Percentiles rank a stretch among this genome's conserved stretches.
Evolutionary conservation across 352 stramenopile species (phyloP).

Genomic region (Phytophthora citrophthora): DNA sequence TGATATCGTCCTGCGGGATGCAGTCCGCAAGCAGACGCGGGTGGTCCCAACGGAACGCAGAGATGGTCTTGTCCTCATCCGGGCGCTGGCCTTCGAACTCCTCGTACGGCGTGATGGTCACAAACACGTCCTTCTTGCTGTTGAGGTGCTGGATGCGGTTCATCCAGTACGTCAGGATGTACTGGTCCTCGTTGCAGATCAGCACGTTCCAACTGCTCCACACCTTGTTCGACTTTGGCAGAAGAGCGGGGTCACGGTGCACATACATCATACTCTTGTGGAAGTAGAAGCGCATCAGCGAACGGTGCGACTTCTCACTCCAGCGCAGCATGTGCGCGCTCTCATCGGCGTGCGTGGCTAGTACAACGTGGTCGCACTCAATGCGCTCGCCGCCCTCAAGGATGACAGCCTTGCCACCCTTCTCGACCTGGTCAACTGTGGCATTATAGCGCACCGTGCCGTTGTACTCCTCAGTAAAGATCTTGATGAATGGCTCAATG

Average conservation of each 20-base stretch:
- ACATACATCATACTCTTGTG: constrained; percentile 92
- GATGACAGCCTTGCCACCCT: constrained; percentile 81
- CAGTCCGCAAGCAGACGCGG: constrained; percentile 83
- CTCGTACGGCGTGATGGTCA: constrained; percentile 85
- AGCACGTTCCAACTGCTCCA: constrained; percentile 89
- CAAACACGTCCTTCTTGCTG: constrained; percentile 87
- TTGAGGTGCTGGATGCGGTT: constrained; percentile 89
- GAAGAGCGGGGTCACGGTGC: constrained; percentile 77
- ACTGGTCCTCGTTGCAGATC: constrained; percentile 85
- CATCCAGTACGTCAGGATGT: constrained; percentile 92
- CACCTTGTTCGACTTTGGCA: constrained; percentile 76
- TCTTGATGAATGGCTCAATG: constrained; percentile 86
- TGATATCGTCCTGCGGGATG: constrained; percentile 84
- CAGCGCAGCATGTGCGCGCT: constrained; percentile 77
- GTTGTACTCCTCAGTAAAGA: constrained; percentile 84
- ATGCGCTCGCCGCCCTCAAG: constrained; percentile 75
- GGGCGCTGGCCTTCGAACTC: constrained; percentile 66
- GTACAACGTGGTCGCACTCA: constrained; percentile 85
- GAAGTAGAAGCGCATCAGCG: constrained; percentile 83
- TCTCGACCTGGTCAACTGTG: constrained; percentile 68
- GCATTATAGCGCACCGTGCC: constrained; percentile 85
- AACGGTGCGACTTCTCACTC: constrained; percentile 66
- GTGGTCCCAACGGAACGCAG: constrained; percentile 87
- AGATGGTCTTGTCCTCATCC: constrained; percentile 57
- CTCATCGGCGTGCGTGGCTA: constrained; percentile 83